These are phyloP conservation scores for Coniosporium apollinis DNA, from an alignment of 495 filamentous ascomycete genomes.

Conservation along the genomic window DNA sequence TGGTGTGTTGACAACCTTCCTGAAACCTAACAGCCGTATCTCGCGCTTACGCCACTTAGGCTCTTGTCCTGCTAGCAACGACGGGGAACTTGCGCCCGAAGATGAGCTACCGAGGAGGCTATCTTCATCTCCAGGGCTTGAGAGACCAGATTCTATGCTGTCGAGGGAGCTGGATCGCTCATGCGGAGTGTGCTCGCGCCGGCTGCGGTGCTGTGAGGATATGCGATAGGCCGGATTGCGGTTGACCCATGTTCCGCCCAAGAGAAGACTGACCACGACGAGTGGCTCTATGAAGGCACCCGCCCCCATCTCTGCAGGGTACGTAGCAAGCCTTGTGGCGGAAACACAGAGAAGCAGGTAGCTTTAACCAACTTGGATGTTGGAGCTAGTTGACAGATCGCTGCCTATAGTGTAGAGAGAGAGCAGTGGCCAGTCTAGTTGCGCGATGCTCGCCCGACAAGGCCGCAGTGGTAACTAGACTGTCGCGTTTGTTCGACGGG, in stretches of 20 bases:
- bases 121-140: constrained; percentile 9
- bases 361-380: too few species aligned
- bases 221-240: constrained; percentile 19
- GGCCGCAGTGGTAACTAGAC: too few species aligned
- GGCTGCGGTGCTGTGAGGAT: background rate
- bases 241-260: constrained; percentile 44
- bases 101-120: constrained; percentile 5
- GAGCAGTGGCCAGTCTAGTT: too few species aligned
- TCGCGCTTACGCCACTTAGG: constrained; percentile 28
- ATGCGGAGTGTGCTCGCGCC: background rate
- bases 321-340: too few species aligned
- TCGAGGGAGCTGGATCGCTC: constrained; percentile 7
- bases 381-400: too few species aligned
- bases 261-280: constrained; percentile 37
- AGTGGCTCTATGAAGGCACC: constrained; percentile 37
- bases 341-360: too few species aligned
- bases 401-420: too few species aligned
- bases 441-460: too few species aligned
- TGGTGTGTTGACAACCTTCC: constrained; percentile 28
- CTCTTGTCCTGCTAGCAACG: constrained; percentile 14
- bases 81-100: constrained; percentile 15
- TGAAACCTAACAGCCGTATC: constrained; percentile 22
- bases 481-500: too few species aligned
- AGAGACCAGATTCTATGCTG: constrained; percentile 6
- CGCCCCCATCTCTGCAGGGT: too few species aligned